phyloP scores from a whole-genome alignment of 2,329 filamentous ascomycete genomes.

The Talaromyces funiculosus region DNA sequence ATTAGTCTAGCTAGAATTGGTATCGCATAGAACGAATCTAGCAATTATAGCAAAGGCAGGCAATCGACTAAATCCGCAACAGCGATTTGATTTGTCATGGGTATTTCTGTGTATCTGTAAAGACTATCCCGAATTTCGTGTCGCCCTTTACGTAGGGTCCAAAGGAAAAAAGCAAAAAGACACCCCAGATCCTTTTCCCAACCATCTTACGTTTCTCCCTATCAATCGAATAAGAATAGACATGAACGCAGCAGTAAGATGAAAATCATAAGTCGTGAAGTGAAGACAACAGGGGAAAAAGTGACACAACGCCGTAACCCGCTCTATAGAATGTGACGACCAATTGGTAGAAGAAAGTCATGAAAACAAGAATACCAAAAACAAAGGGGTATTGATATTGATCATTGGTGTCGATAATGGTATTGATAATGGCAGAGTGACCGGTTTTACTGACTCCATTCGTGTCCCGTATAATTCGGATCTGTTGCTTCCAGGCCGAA shows the following conservation, averaged over 20 bases:
- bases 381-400: conserved; percentile 1
- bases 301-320: not conserved
- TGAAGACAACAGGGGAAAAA: not conserved
- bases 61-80: not conserved
- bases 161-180: not conserved
- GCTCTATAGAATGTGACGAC: conserved; percentile 8
- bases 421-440: not conserved
- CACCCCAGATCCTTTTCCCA: not conserved
- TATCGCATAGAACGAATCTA: not conserved
- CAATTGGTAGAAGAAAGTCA: not conserved
- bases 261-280: not conserved
- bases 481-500: conserved; percentile 27
- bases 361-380: not conserved
- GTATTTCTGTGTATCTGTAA: not conserved
- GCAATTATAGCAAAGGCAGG: not conserved
- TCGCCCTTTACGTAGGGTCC: not conserved
- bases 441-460: conserved; percentile 25
- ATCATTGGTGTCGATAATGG: not conserved
- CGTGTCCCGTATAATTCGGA: conserved; percentile 23
- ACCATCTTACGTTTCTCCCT: not conserved
- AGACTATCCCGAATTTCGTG: not conserved
- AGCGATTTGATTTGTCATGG: not conserved
- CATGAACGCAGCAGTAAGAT: not conserved
- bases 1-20: not conserved
- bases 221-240: not conserved